phyloP scores from a whole-genome alignment of 2,329 filamentous ascomycete genomes.

The Aspergillus ustus region DNA sequence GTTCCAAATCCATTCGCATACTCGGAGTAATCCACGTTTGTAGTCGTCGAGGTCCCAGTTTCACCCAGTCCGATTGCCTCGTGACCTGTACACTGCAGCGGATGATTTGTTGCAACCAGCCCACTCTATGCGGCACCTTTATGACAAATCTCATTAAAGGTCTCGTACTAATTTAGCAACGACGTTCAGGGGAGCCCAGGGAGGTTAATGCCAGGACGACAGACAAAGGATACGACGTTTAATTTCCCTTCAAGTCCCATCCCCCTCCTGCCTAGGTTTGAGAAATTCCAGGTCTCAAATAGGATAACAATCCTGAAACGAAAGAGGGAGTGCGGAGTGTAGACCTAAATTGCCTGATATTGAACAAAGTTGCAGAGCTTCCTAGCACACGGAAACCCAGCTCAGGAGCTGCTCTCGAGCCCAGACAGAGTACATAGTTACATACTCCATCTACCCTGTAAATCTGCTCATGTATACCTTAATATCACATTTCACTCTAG shows the following conservation, averaged over 20 bases:
- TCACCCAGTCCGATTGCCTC: neutral
- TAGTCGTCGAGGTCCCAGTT: neutral
- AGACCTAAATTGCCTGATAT: too few relatives aligned
- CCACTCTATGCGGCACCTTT: conserved; percentile 2
- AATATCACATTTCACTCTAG: neutral
- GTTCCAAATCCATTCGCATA: neutral
- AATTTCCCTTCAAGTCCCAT: too few relatives aligned
- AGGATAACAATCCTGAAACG: too few relatives aligned
- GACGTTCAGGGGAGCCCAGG: neutral
- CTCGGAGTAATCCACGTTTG: neutral
- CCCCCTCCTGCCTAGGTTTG: too few relatives aligned
- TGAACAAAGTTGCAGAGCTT: too few relatives aligned
- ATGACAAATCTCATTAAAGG: conserved; percentile 14
- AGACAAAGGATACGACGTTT: neutral
- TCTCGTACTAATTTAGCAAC: neutral
- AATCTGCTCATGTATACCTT: neutral
- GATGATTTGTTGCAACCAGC: neutral
- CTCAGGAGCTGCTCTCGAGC: too few relatives aligned
- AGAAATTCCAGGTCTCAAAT: too few relatives aligned
- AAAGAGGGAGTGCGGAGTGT: too few relatives aligned
- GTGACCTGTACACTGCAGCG: conserved; percentile 4
- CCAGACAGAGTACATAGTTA: too few relatives aligned
- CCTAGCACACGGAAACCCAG: too few relatives aligned
- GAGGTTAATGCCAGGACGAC: neutral
- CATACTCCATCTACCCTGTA: too few relatives aligned